These are phyloP conservation scores for Gillenia trifoliata DNA, from an alignment of 306 rosid genomes.

Conservation along the genomic window DNA sequence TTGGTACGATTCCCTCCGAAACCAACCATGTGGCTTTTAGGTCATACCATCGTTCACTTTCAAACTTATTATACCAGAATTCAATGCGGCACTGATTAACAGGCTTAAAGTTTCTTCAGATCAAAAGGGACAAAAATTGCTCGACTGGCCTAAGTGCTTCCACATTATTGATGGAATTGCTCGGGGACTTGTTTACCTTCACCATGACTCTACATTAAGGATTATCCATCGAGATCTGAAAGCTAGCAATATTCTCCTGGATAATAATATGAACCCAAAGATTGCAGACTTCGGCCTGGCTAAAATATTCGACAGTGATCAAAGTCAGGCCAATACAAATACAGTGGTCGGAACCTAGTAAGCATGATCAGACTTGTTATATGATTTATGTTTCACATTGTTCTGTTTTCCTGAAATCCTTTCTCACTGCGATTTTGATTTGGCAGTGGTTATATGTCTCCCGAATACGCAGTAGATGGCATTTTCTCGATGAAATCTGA, in stretches of 20 bases:
- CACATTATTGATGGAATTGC: conserved; percentile 28
- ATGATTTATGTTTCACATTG: not conserved
- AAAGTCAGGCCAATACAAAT: conserved; percentile 26
- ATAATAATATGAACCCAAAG: conserved; percentile 30
- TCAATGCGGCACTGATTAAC: not conserved
- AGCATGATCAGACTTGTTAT: not conserved
- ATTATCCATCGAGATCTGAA: conserved; percentile 39
- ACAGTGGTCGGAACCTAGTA: conserved; percentile 50
- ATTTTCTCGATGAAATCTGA: conserved; percentile 37
- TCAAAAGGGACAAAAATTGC: not conserved
- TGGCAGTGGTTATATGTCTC: conserved; percentile 39
- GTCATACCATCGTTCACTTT: not conserved
- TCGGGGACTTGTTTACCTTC: conserved; percentile 37
- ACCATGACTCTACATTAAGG: conserved; percentile 42
- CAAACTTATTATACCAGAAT: too few relatives aligned
- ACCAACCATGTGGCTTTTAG: not conserved
- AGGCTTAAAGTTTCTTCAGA: not conserved
- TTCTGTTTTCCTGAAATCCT: not conserved
- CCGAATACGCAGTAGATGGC: conserved; percentile 46
- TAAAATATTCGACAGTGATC: conserved; percentile 31
- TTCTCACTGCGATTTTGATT: not conserved
- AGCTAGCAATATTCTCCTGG: conserved; percentile 39
- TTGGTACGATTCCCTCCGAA: conserved; percentile 18
- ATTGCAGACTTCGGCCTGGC: conserved; percentile 49
- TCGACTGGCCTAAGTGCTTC: conserved; percentile 23